Evolutionary conservation across 148 eudicot species (phyloP).

Genomic region (Suaeda aralocaspica): DNA sequence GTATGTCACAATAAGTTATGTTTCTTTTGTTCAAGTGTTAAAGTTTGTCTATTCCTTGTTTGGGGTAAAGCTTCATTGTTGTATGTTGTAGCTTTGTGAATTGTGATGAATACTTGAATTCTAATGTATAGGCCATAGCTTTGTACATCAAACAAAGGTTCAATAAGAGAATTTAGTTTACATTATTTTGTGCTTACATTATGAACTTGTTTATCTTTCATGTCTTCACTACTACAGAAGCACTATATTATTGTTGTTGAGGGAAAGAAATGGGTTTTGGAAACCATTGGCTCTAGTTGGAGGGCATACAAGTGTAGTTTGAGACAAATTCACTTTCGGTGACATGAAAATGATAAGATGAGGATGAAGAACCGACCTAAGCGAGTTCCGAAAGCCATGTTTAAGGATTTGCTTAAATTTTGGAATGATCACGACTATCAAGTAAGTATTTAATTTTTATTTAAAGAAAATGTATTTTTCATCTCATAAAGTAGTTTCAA

Average conservation of each 20-base stretch:
- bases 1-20: conserved; percentile 5
- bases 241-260: conserved; percentile 1
- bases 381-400: too few species aligned
- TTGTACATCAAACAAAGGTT: too few species aligned
- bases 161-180: too few species aligned
- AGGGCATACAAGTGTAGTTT: neutral
- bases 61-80: too few species aligned
- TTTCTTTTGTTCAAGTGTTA: too few species aligned
- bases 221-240: neutral
- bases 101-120: too few species aligned
- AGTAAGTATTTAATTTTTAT: neutral
- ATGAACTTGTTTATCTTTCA: neutral
- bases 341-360: neutral
- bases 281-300: neutral
- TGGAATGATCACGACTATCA: neutral
- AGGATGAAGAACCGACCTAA: too few species aligned
- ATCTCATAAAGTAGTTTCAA: neutral
- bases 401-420: conserved; percentile 5
- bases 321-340: neutral
- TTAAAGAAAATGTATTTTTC: neutral
- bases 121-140: too few species aligned
- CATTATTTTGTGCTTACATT: neutral
- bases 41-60: too few species aligned
- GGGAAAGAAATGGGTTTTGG: conserved; percentile 8
- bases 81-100: too few species aligned